Base-by-base conservation (phyloP, 225 moss, liverwort and hornwort species). In the Antitrichia curtipendula region DNA sequence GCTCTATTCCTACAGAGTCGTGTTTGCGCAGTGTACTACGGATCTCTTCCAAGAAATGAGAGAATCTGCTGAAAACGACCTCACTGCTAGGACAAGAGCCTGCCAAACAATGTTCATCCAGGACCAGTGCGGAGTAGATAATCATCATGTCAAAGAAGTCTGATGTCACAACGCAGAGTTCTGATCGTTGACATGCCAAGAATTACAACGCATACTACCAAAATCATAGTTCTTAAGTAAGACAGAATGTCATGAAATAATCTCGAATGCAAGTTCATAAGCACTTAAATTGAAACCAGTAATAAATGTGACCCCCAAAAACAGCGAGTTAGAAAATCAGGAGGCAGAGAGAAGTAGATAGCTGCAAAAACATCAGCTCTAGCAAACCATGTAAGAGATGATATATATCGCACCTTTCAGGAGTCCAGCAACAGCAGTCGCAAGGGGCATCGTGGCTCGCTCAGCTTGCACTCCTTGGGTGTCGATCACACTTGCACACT, bases 401-500 rank as follows among this genome's bases (percentile, higher is more conserved):
- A 72, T 84, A 86, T 56, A 89, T 88, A 91, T 88, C 86, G 88
- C 83, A 97, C 97, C 97, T 92, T 92, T 95, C n/a, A 97, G 88
- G 62, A 97, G 93, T 77, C 92, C 91, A 81, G 93, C 93, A 87
- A 96, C 92, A 64, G 97, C 94, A 85, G 93, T 90, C 90, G 96
- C 97, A 89, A 97, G 91, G 49, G 97, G 97, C 97, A 97, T 97
- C 80, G 84, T 57, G 62, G 89, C 85, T 62, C 86, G 90, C 85
- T 93, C 91, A 82, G 91, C 91, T 89, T 94, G 92, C 90, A 90
- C 84, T 63, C 71, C 90, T 85, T 91, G 91, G 59, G 87, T 88
- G 56, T 91, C 78, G 75, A 90, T 90, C 82, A 89, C 90, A 84
- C 84, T 91, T 82, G 95, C 94, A 91, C 96, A 96, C 49, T 92